A percentile compares a stretch with the other conserved stretches of the same genome.
These are phyloP conservation scores for Apiospora kogelbergensis DNA, from an alignment of 2,329 filamentous ascomycete genomes.

Conservation along the genomic window DNA sequence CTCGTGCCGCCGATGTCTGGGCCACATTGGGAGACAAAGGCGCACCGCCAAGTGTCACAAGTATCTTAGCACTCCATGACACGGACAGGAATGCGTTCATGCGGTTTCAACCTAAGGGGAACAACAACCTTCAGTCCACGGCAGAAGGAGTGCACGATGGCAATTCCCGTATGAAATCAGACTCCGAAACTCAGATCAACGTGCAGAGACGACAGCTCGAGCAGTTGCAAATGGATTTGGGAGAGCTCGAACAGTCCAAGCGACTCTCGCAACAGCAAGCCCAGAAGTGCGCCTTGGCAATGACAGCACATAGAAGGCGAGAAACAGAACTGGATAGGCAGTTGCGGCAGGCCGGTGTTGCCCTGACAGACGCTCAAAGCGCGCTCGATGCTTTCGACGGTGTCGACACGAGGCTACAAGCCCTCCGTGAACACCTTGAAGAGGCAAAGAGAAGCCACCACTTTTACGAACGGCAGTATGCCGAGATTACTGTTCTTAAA, in stretches of 20 bases:
- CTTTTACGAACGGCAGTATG: slow-evolving; percentile 56
- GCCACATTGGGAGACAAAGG: background rate
- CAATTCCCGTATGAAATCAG: slow-evolving; percentile 75
- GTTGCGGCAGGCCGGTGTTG: slow-evolving; percentile 60
- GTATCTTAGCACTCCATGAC: background rate
- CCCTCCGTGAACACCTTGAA: slow-evolving; percentile 56
- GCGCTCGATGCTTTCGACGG: slow-evolving; percentile 67
- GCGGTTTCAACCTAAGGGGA: background rate
- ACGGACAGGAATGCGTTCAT: background rate
- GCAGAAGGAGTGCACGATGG: slow-evolving; percentile 19
- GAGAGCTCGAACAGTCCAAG: slow-evolving; percentile 49
- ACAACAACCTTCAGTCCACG: slow-evolving; percentile 32
- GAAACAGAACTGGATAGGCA: slow-evolving; percentile 46
- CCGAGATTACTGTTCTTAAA: slow-evolving; percentile 49
- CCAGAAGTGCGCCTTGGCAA: slow-evolving; percentile 42
- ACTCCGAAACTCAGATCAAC: slow-evolving; percentile 65
- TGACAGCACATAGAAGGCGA: slow-evolving; percentile 49
- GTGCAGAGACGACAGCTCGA: slow-evolving; percentile 49
- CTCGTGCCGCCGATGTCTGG: slow-evolving; percentile 1
- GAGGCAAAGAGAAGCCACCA: slow-evolving; percentile 46
- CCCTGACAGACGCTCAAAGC: slow-evolving; percentile 51
- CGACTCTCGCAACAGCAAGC: slow-evolving; percentile 47
- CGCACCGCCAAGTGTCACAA: background rate
- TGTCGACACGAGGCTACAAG: slow-evolving; percentile 64
- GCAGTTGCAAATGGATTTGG: slow-evolving; percentile 56